Conservation (phyloP, 495 filamentous ascomycete genomes). For the Xylaria acuta region DNA sequence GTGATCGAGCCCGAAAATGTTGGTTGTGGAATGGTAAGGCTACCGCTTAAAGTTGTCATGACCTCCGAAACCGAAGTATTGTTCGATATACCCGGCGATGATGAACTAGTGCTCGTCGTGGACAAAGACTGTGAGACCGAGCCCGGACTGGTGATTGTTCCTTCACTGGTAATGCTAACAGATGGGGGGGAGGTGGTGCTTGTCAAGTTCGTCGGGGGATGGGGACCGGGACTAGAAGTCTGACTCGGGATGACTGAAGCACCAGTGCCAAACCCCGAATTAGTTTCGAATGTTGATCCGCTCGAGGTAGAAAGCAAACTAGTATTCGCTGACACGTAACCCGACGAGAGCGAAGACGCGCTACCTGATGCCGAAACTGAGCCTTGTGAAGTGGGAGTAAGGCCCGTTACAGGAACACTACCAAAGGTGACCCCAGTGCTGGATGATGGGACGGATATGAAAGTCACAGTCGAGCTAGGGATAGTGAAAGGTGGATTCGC, state of each 20-base stretch:
- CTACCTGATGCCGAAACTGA: neutral
- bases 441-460: neutral
- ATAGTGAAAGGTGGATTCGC: neutral
- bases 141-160: neutral
- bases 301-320: neutral
- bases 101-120: neutral
- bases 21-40: slow-evolving; percentile 2
- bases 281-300: neutral
- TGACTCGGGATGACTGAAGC: neutral
- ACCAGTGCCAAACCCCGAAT: neutral
- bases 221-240: neutral
- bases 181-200: slow-evolving; percentile 1
- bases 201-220: neutral
- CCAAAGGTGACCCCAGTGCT: neutral
- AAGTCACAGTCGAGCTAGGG: neutral
- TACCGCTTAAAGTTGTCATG: slow-evolving; percentile 4
- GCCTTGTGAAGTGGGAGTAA: neutral
- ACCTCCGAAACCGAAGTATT: slow-evolving; percentile 1
- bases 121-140: neutral
- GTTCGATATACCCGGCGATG: neutral
- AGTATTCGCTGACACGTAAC: neutral
- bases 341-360: neutral
- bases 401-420: neutral
- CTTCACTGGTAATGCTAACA: neutral
- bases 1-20: neutral